These are phyloP conservation scores for Hippophae gyantsensis DNA, from an alignment of 306 rosid genomes.

Conservation along the genomic window DNA sequence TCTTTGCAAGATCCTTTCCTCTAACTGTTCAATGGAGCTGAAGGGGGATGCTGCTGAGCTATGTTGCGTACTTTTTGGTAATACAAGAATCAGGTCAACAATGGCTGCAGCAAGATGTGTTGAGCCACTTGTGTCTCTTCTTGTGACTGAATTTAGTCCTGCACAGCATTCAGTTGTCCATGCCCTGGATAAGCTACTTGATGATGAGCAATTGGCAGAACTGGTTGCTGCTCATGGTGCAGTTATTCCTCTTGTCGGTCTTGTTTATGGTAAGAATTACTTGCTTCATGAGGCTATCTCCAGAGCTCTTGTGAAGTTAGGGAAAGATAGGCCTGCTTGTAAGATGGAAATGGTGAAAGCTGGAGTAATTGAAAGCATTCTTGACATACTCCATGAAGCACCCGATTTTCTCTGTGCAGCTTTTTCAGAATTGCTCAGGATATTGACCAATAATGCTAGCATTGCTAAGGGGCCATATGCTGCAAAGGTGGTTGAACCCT, in stretches of 20 bases:
- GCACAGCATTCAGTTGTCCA: constrained; percentile 88
- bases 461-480: constrained; percentile 93
- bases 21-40: constrained; percentile 79
- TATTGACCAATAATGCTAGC: constrained; percentile 92
- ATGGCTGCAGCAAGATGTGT: constrained; percentile 89
- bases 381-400: constrained; percentile 72
- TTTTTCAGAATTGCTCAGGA: constrained; percentile 82
- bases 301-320: constrained; percentile 85
- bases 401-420: constrained; percentile 90
- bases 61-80: constrained; percentile 90
- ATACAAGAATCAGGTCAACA: constrained; percentile 92
- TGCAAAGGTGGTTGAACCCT: constrained; percentile 84
- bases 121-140: constrained; percentile 95
- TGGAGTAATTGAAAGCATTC: constrained; percentile 82
- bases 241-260: constrained; percentile 88
- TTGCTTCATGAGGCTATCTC: constrained; percentile 92
- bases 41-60: constrained; percentile 96
- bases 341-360: constrained; percentile 99
- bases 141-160: constrained; percentile 68
- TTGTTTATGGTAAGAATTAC: constrained; percentile 75
- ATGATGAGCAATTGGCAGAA: constrained; percentile 97
- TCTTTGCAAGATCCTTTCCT: constrained; percentile 89
- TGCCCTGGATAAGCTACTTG: constrained; percentile 92
- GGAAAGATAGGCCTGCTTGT: constrained; percentile 95
- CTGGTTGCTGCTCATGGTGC: constrained; percentile 90